Percentiles rank a stretch among this genome's conserved stretches.
phyloP scores from a whole-genome alignment of 1,139 yeast genomes.

The Blastobotrys aristatus region DNA sequence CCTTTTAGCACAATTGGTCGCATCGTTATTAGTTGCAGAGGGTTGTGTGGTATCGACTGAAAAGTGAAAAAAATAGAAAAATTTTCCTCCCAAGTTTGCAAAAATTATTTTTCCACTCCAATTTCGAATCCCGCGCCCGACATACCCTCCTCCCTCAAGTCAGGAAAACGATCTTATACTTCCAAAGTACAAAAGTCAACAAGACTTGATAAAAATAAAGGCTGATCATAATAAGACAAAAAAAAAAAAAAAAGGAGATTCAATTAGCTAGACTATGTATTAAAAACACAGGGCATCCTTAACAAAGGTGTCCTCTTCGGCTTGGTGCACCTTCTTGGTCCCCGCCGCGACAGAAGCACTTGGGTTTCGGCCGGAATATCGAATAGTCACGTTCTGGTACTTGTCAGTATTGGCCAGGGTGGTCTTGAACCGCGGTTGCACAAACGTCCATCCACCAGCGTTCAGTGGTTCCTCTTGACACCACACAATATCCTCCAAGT shows the following conservation, averaged over 20 bases:
- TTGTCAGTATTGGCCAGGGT: constrained; percentile 67
- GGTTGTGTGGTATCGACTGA: not conserved
- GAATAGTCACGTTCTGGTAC: constrained; percentile 52
- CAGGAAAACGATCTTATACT: too few relatives aligned
- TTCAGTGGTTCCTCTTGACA: constrained; percentile 99
- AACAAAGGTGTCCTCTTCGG: constrained; percentile 86
- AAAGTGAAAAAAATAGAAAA: not conserved
- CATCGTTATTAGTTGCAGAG: constrained; percentile 13
- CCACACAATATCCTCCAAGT: constrained; percentile 85
- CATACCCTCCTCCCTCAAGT: too few relatives aligned
- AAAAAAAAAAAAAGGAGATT: too few relatives aligned
- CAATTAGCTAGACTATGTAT: not conserved
- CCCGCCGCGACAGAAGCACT: constrained; percentile 99
- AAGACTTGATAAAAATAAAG: too few relatives aligned
- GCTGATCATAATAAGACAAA: not conserved
- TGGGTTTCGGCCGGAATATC: constrained; percentile 98
- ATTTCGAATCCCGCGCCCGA: too few relatives aligned
- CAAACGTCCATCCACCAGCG: constrained; percentile 86
- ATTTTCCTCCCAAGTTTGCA: not conserved
- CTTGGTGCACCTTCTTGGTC: constrained; percentile 76
- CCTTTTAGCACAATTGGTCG: constrained; percentile 30
- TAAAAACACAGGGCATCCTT: constrained; percentile 56
- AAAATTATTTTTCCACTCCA: too few relatives aligned
- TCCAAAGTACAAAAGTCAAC: too few relatives aligned
- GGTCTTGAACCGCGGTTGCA: constrained; percentile 75